Evolutionary conservation across 345 rosid species (phyloP).

Genomic region (Cardamine occulta): DNA sequence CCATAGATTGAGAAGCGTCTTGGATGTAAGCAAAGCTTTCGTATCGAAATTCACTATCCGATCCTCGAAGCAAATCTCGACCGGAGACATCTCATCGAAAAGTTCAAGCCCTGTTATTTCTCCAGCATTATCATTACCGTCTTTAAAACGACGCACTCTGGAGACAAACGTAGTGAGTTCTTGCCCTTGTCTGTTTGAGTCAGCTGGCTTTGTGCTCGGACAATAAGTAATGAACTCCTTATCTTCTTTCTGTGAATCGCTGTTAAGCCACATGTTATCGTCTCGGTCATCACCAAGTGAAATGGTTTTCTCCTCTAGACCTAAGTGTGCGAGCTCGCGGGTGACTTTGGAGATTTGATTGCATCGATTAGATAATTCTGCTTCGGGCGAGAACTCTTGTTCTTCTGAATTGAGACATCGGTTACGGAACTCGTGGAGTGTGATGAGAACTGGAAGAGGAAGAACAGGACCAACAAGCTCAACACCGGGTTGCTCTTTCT

Average conservation of each 20-base stretch:
- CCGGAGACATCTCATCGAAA: constrained; percentile 62
- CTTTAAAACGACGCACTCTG: constrained; percentile 45
- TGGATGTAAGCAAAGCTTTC: constrained; percentile 41
- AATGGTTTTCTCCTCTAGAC: constrained; percentile 26
- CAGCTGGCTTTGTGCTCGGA: constrained; percentile 43
- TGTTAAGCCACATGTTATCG: constrained; percentile 49
- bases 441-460: constrained; percentile 58
- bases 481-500: constrained; percentile 47
- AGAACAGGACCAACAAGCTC: constrained; percentile 68
- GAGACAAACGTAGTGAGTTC: constrained; percentile 47
- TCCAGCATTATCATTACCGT: constrained; percentile 1
- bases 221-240: constrained; percentile 49
- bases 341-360: constrained; percentile 60
- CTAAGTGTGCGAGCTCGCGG: constrained; percentile 44
- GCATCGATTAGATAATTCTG: constrained; percentile 46
- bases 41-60: constrained; percentile 38
- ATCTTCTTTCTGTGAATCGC: constrained; percentile 46
- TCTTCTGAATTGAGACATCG: constrained; percentile 50
- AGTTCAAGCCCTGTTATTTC: constrained; percentile 42
- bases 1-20: constrained; percentile 50
- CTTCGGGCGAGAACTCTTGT: constrained; percentile 50
- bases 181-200: constrained; percentile 26
- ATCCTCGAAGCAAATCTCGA: constrained; percentile 50
- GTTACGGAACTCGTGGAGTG: constrained; percentile 52
- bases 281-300: constrained; percentile 42